phyloP scores from a whole-genome alignment of 768 basidiomycete species.

The Amanita inopinata region DNA sequence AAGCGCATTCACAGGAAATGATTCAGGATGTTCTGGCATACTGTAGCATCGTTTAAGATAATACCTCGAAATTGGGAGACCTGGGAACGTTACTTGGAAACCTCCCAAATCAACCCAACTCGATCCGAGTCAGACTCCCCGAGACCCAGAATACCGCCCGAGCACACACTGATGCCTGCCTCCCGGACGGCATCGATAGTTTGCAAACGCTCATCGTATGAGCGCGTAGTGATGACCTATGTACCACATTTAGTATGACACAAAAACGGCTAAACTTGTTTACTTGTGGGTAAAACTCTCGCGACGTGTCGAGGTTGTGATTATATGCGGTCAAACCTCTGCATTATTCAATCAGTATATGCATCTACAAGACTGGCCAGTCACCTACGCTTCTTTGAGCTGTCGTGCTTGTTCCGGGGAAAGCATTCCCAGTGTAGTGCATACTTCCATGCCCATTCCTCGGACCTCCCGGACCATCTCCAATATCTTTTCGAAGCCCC shows the following conservation, averaged over 20 bases:
- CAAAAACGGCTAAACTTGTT: constrained; percentile 11
- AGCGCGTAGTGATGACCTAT: constrained; percentile 91
- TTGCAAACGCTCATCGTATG: constrained; percentile 86
- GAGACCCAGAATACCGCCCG: constrained; percentile 90
- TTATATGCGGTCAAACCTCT: constrained; percentile 96
- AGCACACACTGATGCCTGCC: constrained; percentile 95
- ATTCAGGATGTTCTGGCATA: constrained; percentile 95
- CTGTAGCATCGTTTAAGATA: constrained; percentile 27
- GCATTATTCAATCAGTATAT: constrained; percentile 11
- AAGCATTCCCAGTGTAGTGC: constrained; percentile 97
- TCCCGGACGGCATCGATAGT: constrained; percentile 88
- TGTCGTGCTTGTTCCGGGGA: constrained; percentile 85
- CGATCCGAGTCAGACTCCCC: constrained; percentile 88
- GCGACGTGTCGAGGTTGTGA: constrained; percentile 96
- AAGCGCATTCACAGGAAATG: constrained; percentile 95
- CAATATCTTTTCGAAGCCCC: constrained; percentile 88
- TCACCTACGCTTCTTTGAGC: constrained; percentile 82
- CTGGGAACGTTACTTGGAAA: constrained; percentile 56
- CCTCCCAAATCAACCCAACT: constrained; percentile 90
- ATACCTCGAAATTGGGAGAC: constrained; percentile 11
- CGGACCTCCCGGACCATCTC: constrained; percentile 87
- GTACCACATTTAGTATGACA: no score
- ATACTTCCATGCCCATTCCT: constrained; percentile 98
- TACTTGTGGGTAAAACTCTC: constrained; percentile 92
- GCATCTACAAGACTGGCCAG: not conserved